Base-by-base conservation (phyloP, 1,284 basidiomycete genomes). In the Austroboletus novae-zelandiae region DNA sequence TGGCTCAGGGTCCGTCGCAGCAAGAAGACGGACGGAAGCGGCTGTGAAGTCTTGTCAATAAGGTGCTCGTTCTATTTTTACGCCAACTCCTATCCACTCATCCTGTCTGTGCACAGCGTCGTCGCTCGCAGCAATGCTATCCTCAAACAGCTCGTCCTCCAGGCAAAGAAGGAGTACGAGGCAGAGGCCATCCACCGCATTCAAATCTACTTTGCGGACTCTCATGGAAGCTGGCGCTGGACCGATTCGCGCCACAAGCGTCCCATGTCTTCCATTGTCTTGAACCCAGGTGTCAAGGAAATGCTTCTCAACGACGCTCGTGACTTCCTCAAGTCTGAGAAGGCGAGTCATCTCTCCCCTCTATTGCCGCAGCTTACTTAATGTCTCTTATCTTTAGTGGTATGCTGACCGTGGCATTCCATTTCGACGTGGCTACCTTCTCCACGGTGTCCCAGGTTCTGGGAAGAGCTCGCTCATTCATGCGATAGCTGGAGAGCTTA, bases 391-490 rank as follows among this genome's bases (percentile, higher is more conserved):
- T 37, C 27, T 34, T 31, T 46, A 83, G 79, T 83, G 81, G 81
- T 83, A 83, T 54, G 80, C 80, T 29, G 81, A 83, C 60, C 77
- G 81, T 58, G 81, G 81, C 39, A 91, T 91, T 57, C 89, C 89
- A 20, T 92, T 90, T 79, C 84, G 89, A 46, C 79, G 89, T 51
- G 89, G 91, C 3, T 93, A 92, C 66, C 79, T 94, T 41, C 75
- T 92, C 20, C 83, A 92, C 59, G 91, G 90, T 57, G 78, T 89
- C 25, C 85, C 88, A 23, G 89, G 89, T 25, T 87, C 84, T 17
- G 91, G 91, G 32, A 91, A 92, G 72, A 84, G 83, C 23, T 88
- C 84, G 18, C 75, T 91, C 55, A 89, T 93, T 61, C 89, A 91
- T 57, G 89, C 90, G 17, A 81, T 94, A 39, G 91, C 91, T 15